These are phyloP conservation scores for Alternaria arborescens DNA, from an alignment of 2,329 filamentous ascomycete species.

Conservation along the genomic window DNA sequence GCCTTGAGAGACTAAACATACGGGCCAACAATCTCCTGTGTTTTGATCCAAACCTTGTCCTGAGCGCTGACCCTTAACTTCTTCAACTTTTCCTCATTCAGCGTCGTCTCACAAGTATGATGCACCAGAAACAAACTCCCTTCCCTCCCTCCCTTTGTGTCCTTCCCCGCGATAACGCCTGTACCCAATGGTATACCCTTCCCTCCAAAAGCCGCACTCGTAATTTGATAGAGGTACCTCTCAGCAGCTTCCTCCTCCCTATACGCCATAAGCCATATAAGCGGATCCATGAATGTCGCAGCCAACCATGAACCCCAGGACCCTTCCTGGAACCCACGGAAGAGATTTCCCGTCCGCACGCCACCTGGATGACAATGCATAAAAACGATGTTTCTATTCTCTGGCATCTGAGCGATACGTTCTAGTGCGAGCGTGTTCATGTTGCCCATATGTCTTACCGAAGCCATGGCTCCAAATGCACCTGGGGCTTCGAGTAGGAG, in stretches of 20 bases:
- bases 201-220: conserved; percentile 19
- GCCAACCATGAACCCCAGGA: conserved; percentile 13
- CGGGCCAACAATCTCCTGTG: background rate
- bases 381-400: conserved; percentile 46
- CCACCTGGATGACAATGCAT: conserved; percentile 50
- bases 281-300: conserved; percentile 8
- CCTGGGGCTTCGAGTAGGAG: conserved; percentile 47
- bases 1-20: background rate
- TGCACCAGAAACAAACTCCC: conserved; percentile 1
- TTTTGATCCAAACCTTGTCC: conserved; percentile 3
- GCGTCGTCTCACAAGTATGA: background rate
- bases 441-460: conserved; percentile 35
- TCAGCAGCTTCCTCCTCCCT: conserved; percentile 13
- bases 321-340: conserved; percentile 25
- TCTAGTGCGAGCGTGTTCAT: conserved; percentile 42
- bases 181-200: background rate
- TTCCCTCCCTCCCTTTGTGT: background rate
- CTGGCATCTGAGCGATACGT: conserved; percentile 36
- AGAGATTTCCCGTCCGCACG: conserved; percentile 49
- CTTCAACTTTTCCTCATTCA: background rate
- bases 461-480: conserved; percentile 39
- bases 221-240: conserved; percentile 15
- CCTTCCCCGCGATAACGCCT: background rate
- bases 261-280: conserved; percentile 1
- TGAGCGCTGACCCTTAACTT: background rate